Conservation (phyloP, 352 stramenopile species). For the Phytophthora citrophthora region DNA sequence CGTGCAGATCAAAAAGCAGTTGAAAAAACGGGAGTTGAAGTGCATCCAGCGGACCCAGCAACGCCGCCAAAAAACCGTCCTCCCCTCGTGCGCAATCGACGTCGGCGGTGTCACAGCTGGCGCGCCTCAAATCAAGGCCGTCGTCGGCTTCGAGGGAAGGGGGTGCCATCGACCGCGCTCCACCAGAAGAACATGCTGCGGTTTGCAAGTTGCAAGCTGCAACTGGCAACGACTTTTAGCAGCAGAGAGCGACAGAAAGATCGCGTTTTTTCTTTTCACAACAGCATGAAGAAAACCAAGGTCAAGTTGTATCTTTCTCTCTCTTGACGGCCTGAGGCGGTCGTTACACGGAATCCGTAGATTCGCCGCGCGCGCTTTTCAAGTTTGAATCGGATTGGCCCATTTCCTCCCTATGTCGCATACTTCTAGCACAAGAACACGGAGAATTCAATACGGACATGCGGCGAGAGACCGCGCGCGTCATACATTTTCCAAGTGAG, state of each 20-base stretch:
- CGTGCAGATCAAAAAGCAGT: slow-evolving; percentile 9
- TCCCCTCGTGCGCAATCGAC: slow-evolving; percentile 18
- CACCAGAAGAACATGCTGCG: slow-evolving; percentile 23
- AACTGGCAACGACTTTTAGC: not conserved
- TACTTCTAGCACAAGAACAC: not conserved
- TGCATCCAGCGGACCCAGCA: slow-evolving; percentile 16
- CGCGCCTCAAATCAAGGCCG: slow-evolving; percentile 2
- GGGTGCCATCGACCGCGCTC: slow-evolving; percentile 6
- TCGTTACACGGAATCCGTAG: slow-evolving; percentile 30
- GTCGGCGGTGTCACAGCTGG: slow-evolving; percentile 28
- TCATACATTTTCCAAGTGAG: slow-evolving; percentile 23
- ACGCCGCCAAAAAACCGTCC: slow-evolving; percentile 23
- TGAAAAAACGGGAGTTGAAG: slow-evolving; percentile 24
- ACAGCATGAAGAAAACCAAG: not conserved
- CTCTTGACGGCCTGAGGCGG: not conserved
- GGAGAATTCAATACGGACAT: slow-evolving; percentile 22
- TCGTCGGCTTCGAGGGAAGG: slow-evolving; percentile 8
- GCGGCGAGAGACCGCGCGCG: not conserved
- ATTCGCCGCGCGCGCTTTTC: slow-evolving; percentile 23
- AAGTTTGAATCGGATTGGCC: slow-evolving; percentile 13
- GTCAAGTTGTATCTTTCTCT: slow-evolving; percentile 9
- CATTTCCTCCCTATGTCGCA: too few species aligned
- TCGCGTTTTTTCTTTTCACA: not conserved
- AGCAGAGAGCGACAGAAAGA: slow-evolving; percentile 18
- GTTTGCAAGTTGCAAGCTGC: not conserved